These are phyloP conservation scores for Cordia subcordata DNA, from an alignment of 257 asterid species.

Conservation along the genomic window DNA sequence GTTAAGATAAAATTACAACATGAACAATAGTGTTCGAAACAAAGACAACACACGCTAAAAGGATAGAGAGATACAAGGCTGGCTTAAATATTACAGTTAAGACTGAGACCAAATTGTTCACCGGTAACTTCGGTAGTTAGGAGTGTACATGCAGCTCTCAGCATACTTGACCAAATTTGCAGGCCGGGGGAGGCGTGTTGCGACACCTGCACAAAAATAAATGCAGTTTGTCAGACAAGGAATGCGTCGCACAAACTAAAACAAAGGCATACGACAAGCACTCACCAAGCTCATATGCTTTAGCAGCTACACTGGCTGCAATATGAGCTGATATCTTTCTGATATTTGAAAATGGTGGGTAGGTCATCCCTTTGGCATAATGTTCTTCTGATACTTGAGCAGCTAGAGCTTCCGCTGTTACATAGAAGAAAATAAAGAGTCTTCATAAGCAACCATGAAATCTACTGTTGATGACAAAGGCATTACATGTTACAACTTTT, in stretches of 20 bases:
- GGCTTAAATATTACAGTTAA: background rate
- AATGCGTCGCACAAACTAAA: background rate
- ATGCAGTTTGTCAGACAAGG: too few relatives aligned
- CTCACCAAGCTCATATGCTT: conserved; percentile 88
- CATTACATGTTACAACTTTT: too few relatives aligned
- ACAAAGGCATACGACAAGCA: background rate
- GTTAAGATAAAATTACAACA: background rate
- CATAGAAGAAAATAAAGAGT: background rate
- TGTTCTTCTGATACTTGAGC: conserved; percentile 84
- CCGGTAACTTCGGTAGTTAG: conserved; percentile 66
- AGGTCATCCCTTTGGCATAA: conserved; percentile 79
- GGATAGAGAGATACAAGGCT: background rate
- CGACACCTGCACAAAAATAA: conserved; percentile 43
- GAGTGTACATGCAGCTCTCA: conserved; percentile 96
- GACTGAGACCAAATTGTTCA: conserved; percentile 20
- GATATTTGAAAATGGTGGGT: conserved; percentile 72
- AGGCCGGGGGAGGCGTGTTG: conserved; percentile 82
- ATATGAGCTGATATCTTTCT: conserved; percentile 86
- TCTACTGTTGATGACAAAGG: too few relatives aligned
- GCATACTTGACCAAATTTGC: conserved; percentile 77
- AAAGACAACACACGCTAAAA: background rate
- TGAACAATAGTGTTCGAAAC: background rate
- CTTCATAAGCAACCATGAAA: background rate
- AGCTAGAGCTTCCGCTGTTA: conserved; percentile 96
- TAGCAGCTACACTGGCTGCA: conserved; percentile 94